Evolutionary conservation across 129 eudicot genomes (phyloP).

Genomic region (Apium graveolens): DNA sequence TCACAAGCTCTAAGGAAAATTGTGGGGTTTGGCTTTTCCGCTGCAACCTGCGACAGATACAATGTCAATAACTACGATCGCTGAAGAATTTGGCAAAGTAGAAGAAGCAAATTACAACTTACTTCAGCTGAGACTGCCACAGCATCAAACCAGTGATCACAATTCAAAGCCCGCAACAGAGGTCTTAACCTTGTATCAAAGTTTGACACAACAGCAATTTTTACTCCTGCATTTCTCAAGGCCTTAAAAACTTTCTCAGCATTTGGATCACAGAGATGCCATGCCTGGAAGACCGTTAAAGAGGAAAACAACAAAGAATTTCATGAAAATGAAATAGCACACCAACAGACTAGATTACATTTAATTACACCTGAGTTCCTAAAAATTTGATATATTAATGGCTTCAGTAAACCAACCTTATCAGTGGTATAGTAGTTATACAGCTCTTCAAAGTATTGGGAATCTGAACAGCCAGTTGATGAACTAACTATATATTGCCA

Average conservation of each 20-base stretch:
- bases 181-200: conserved; percentile 92
- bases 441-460: conserved; percentile 96
- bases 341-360: background rate
- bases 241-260: conserved; percentile 82
- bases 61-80: background rate
- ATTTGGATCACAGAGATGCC: conserved; percentile 95
- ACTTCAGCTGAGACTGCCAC: conserved; percentile 98
- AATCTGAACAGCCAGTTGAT: conserved; percentile 90
- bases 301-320: background rate
- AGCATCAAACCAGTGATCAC: conserved; percentile 99
- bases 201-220: conserved; percentile 85
- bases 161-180: conserved; percentile 65
- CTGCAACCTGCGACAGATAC: conserved; percentile 60
- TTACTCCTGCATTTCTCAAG: conserved; percentile 73
- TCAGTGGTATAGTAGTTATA: conserved; percentile 90
- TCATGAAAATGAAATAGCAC: background rate
- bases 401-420: conserved; percentile 40
- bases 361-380: background rate
- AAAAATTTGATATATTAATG: background rate
- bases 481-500: conserved; percentile 98
- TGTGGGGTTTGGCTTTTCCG: conserved; percentile 95
- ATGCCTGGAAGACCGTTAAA: conserved; percentile 43
- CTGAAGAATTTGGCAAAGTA: background rate
- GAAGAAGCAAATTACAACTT: conserved; percentile 19
- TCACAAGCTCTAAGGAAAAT: conserved; percentile 97